Evolutionary conservation across 192 early-diverging fungal genomes (phyloP).

Genomic region (Coemansia sp.): DNA sequence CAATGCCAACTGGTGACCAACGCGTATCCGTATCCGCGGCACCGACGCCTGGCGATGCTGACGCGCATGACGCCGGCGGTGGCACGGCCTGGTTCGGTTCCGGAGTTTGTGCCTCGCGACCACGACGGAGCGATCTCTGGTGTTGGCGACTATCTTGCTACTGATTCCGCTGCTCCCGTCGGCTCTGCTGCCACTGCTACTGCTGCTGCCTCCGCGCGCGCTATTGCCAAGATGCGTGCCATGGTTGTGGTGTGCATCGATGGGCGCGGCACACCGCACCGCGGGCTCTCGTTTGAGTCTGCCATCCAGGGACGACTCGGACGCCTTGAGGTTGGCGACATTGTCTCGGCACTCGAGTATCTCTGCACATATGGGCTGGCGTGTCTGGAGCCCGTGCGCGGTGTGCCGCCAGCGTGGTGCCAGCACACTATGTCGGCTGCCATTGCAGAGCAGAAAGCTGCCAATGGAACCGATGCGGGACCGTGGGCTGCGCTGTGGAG

Average conservation of each 20-base stretch:
- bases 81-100: not conserved
- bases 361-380: constrained; percentile 6
- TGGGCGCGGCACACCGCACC: constrained; percentile 64
- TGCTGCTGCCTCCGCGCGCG: not conserved
- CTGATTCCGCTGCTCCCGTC: not conserved
- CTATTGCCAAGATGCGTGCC: not conserved
- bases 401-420: constrained; percentile 11
- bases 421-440: not conserved
- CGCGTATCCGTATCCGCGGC: constrained; percentile 66
- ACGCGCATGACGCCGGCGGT: constrained; percentile 21
- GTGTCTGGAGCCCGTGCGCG: not conserved
- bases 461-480: no score
- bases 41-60: constrained; percentile 61
- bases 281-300: constrained; percentile 65
- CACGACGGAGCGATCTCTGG: not conserved
- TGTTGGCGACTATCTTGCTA: no score
- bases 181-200: not conserved
- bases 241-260: constrained; percentile 68
- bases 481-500: constrained; percentile 35
- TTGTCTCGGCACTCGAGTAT: constrained; percentile 21
- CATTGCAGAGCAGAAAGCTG: not conserved
- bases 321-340: constrained; percentile 61
- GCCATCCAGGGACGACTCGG: constrained; percentile 50
- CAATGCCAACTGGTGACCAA: constrained; percentile 72
- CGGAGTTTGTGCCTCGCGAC: constrained; percentile 42